phyloP scores from a whole-genome alignment of 371 early-diverging fungal genomes.

The Smittium culicis region DNA sequence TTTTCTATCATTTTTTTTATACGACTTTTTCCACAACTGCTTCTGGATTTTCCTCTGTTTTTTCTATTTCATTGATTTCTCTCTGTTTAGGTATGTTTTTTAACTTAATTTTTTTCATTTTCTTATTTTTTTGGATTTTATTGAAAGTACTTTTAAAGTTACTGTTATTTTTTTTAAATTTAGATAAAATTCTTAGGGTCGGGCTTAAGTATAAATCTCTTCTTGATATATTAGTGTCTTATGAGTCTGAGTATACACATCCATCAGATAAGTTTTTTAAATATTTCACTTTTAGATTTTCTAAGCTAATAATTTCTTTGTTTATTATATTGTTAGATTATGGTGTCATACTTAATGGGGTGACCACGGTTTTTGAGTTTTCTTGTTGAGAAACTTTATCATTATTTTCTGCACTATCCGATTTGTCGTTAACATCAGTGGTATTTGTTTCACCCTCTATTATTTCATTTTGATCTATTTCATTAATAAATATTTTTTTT shows the following conservation, averaged over 20 bases:
- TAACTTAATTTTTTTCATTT: neutral
- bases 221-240: neutral
- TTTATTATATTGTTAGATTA: neutral
- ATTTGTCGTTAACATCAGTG: neutral
- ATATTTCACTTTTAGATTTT: neutral
- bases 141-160: neutral
- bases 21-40: neutral
- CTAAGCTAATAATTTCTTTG: neutral
- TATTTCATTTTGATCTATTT: neutral
- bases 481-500: neutral
- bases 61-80: neutral
- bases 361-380: neutral
- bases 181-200: neutral
- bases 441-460: neutral
- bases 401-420: neutral
- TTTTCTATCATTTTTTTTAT: neutral
- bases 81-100: neutral
- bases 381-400: neutral
- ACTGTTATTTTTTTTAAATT: neutral
- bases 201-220: neutral
- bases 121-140: slow-evolving; percentile 3
- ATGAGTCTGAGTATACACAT: neutral
- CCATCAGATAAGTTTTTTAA: neutral
- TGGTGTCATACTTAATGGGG: neutral
- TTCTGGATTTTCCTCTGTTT: neutral